A percentile compares a stretch with the other conserved stretches of the same genome.
Evolutionary conservation across 768 basidiomycete species (phyloP).

Genomic region (Pleurotus citrinopileatus): DNA sequence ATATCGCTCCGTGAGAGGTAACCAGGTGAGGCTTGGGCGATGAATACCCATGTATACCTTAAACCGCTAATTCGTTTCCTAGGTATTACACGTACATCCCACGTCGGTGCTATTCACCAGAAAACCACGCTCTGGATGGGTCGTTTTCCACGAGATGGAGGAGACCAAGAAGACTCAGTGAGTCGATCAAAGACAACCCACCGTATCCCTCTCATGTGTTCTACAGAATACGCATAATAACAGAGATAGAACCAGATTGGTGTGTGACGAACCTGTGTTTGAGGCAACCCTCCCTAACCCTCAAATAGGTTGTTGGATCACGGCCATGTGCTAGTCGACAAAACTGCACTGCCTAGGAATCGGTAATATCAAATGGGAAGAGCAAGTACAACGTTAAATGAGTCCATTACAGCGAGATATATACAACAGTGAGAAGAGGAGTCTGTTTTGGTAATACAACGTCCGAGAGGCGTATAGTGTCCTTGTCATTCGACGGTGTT

Average conservation of each 20-base stretch:
- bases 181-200: constrained; percentile 20
- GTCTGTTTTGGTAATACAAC: not conserved
- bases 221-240: constrained; percentile 82
- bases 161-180: constrained; percentile 95
- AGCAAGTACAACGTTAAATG: not conserved
- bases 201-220: constrained; percentile 12
- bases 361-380: not conserved
- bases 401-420: not conserved
- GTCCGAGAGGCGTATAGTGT: not conserved
- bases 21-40: constrained; percentile 56
- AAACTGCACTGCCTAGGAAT: not conserved
- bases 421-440: not conserved
- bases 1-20: constrained; percentile 84
- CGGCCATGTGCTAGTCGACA: constrained; percentile 1
- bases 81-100: constrained; percentile 90
- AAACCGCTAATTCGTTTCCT: constrained; percentile 10
- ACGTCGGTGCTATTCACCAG: constrained; percentile 93
- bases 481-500: no score
- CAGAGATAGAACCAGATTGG: constrained; percentile 97
- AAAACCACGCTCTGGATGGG: constrained; percentile 89
- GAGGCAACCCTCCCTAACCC: not conserved
- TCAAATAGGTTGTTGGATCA: constrained; percentile 7
- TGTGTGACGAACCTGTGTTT: constrained; percentile 24
- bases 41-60: not conserved
- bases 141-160: constrained; percentile 93